A percentile compares a stretch with the other conserved stretches of the same genome.
Conservation (phyloP, 371 early-diverging fungal genomes). For the Blastocladiella emersonii region DNA sequence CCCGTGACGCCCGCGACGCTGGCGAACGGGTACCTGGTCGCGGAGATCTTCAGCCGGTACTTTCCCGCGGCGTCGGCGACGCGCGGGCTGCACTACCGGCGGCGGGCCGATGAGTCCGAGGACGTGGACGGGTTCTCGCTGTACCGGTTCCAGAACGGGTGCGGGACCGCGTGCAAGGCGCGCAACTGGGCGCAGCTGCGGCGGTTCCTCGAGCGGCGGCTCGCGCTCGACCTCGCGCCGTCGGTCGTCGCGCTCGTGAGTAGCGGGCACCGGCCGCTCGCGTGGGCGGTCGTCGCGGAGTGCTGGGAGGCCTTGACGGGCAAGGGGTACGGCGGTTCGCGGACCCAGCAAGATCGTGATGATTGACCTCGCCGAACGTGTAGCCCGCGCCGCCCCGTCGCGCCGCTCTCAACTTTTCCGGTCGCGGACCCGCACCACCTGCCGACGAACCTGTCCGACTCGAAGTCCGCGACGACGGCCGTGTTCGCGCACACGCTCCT, state of each 20-base stretch:
- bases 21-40: not conserved
- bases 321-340: too few species aligned
- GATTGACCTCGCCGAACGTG: too few species aligned
- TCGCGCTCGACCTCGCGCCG: not conserved
- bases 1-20: not conserved
- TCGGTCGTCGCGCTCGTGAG: not conserved
- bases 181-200: not conserved
- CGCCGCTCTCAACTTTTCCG: too few species aligned
- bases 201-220: not conserved
- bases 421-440: too few species aligned
- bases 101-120: too few species aligned
- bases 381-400: too few species aligned
- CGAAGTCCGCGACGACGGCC: too few species aligned
- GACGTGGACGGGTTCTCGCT: not conserved
- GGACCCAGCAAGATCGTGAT: too few species aligned
- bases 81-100: too few species aligned
- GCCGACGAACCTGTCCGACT: too few species aligned
- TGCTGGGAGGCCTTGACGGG: not conserved
- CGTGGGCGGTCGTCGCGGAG: not conserved
- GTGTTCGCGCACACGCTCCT: not conserved
- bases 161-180: not conserved
- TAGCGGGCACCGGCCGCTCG: not conserved
- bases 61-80: not conserved
- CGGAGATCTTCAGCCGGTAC: not conserved
- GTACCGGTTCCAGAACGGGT: not conserved